Evolutionary conservation across 2,329 filamentous ascomycete species (phyloP), one percentile per base, ranked within the genome.

Genomic region (Ophiobolus disseminans): DNA sequence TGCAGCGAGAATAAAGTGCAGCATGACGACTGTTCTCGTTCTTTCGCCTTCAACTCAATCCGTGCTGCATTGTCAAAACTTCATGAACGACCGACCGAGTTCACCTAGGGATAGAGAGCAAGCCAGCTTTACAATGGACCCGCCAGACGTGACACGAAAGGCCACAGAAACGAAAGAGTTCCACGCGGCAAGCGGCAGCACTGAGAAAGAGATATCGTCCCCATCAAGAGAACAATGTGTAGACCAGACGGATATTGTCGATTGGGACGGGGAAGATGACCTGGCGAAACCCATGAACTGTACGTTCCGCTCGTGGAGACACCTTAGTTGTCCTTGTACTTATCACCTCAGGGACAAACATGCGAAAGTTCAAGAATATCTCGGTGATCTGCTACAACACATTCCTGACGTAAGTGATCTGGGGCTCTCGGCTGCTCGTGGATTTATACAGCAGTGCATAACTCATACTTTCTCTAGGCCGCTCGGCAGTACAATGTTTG

Each of bases 211-310:
- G 13, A 10, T 11, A 8, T 5, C 25, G 4, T 22, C 31, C 16
- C 21, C 31, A 8, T 28, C 23, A 10, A 38, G 5, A n/a, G 30
- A 32, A 23, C 38, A 42, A 19, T n/a, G 20, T n/a, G 28, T 20
- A 20, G 7, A 35, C 2, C n/a, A 19, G 21, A 13, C 25, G 16
- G 31, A 81, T 50, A 68, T 82, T 13, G 79, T 86, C 11, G 77
- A 77, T 48, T 87, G 82, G 83, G 80, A 85, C 50, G 76, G 79
- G 0, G 75, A 78, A 1, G 65, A 81, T 40, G 82, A 85, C 42
- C 78, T 78, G 1, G 66, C 73, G 19, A 83, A 85, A 43, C 83
- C 85, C 0, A 69, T 78, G 50, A 87, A 87, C 65, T 87, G 83
- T 82, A 3, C 14, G 13, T n/a, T 11, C 14, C 19, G 30, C 14